Evolutionary conservation across 139 green algal genomes (phyloP).

Genomic region (Chlamydomonas asymmetrica): DNA sequence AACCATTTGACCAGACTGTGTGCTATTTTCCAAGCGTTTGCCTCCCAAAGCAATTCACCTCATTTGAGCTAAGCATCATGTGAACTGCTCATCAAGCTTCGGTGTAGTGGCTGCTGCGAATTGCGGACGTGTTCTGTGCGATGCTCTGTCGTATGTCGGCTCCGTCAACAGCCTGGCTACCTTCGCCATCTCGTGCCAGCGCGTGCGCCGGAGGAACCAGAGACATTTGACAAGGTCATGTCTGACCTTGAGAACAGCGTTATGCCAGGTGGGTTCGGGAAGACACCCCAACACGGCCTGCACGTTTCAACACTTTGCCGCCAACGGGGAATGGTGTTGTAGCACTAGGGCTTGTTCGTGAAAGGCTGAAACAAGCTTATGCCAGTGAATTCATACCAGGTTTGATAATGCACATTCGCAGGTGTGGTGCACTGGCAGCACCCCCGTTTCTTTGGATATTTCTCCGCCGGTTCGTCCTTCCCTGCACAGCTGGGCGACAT

Average conservation of each 20-base stretch:
- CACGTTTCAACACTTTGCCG: neutral
- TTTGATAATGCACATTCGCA: slow-evolving; percentile 5
- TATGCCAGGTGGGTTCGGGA: slow-evolving; percentile 54
- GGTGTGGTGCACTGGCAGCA: slow-evolving; percentile 85
- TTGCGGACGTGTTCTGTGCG: no score
- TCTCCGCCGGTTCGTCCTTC: slow-evolving; percentile 62
- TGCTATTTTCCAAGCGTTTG: neutral
- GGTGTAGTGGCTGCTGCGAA: neutral
- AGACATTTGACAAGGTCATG: slow-evolving; percentile 61
- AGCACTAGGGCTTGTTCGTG: neutral
- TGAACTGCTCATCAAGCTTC: no score
- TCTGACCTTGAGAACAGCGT: slow-evolving; percentile 66
- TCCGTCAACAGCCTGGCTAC: slow-evolving; percentile 61
- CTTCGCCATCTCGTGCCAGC: slow-evolving; percentile 54
- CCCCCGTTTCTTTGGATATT: slow-evolving; percentile 85
- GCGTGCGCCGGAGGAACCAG: slow-evolving; percentile 51
- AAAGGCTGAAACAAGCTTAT: neutral
- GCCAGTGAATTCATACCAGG: neutral
- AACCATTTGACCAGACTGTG: neutral
- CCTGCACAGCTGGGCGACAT: slow-evolving; percentile 80
- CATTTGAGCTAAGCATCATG: no score
- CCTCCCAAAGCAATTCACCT: neutral
- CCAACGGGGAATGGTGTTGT: neutral
- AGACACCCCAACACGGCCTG: neutral
- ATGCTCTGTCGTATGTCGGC: neutral